phyloP scores from a whole-genome alignment of 1,139 yeast species.

The Pichia sp. region DNA sequence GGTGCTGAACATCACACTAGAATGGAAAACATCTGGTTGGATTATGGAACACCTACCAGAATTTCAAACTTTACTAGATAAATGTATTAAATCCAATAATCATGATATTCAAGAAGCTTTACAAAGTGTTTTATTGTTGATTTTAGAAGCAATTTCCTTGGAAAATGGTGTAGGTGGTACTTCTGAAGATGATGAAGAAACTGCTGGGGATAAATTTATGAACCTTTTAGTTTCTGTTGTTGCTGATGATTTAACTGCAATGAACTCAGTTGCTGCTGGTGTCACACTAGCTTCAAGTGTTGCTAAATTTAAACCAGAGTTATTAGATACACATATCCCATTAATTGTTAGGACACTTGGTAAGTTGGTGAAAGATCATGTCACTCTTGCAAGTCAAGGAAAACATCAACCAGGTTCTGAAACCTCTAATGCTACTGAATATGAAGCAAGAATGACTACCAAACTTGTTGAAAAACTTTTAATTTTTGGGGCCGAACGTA shows the following conservation, averaged over 20 bases:
- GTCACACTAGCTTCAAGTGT: conserved; percentile 81
- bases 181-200: conserved; percentile 44
- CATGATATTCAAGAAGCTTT: conserved; percentile 78
- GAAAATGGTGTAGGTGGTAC: conserved; percentile 41
- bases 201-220: conserved; percentile 48
- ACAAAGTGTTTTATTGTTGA: conserved; percentile 63
- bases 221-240: conserved; percentile 59
- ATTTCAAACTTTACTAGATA: conserved; percentile 70
- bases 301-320: conserved; percentile 65
- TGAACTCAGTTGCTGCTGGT: conserved; percentile 86
- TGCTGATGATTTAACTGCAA: conserved; percentile 75
- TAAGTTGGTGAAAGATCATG: conserved; percentile 83
- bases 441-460: conserved; percentile 75
- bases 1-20: conserved; percentile 79
- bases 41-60: conserved; percentile 61
- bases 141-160: conserved; percentile 55
- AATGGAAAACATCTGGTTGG: conserved; percentile 74
- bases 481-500: conserved; percentile 72
- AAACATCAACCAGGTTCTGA: conserved; percentile 29
- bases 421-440: conserved; percentile 35
- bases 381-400: conserved; percentile 50
- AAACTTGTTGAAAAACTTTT: conserved; percentile 69
- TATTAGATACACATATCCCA: conserved; percentile 69
- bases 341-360: conserved; percentile 80
- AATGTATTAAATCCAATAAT: conserved; percentile 76